A percentile compares a stretch with the other conserved stretches of the same genome.
Evolutionary conservation across 441 rosid species (phyloP).

Genomic region (Arabidopsis lyrata): DNA sequence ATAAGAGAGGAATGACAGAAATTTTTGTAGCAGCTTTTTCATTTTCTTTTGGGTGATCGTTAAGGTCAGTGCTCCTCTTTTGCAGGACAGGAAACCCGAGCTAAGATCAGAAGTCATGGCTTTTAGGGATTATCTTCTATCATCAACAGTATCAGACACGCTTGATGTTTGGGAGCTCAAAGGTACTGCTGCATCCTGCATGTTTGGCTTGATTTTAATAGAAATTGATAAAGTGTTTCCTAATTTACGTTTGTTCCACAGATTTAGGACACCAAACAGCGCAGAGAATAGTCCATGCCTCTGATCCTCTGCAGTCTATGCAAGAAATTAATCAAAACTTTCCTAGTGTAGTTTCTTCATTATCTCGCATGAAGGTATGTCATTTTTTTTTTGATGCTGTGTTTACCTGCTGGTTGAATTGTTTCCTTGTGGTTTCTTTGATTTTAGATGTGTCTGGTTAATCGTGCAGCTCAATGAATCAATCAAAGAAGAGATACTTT

Average conservation of each 20-base stretch:
- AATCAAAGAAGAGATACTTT: slow-evolving; percentile 92
- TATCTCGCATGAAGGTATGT: slow-evolving; percentile 96
- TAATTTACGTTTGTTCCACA: slow-evolving; percentile 49
- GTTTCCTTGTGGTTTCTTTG: slow-evolving; percentile 27
- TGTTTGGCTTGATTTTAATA: slow-evolving; percentile 25
- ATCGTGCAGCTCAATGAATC: slow-evolving; percentile 82
- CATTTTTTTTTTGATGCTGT: slow-evolving; percentile 25
- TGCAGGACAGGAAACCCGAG: slow-evolving; percentile 96
- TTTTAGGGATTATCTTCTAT: slow-evolving; percentile 91
- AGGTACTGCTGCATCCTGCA: slow-evolving; percentile 55
- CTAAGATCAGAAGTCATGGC: slow-evolving; percentile 92
- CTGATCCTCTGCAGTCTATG: slow-evolving; percentile 97
- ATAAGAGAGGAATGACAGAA: slow-evolving; percentile 31
- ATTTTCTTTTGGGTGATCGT: slow-evolving; percentile 37
- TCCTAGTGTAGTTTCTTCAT: slow-evolving; percentile 95
- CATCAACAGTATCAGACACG: slow-evolving; percentile 92
- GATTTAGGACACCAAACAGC: slow-evolving; percentile 99
- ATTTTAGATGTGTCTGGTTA: slow-evolving; percentile 29
- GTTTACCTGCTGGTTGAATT: slow-evolving; percentile 26
- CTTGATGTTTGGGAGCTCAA: slow-evolving; percentile 99
- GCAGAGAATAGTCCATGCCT: slow-evolving; percentile 95
- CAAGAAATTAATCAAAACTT: slow-evolving; percentile 98
- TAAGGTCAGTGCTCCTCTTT: slow-evolving; percentile 31
- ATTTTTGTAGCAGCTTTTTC: slow-evolving; percentile 22
- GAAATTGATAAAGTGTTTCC: slow-evolving; percentile 25